Conservation (phyloP, 495 filamentous ascomycete species). For the Cercophora scortea region DNA sequence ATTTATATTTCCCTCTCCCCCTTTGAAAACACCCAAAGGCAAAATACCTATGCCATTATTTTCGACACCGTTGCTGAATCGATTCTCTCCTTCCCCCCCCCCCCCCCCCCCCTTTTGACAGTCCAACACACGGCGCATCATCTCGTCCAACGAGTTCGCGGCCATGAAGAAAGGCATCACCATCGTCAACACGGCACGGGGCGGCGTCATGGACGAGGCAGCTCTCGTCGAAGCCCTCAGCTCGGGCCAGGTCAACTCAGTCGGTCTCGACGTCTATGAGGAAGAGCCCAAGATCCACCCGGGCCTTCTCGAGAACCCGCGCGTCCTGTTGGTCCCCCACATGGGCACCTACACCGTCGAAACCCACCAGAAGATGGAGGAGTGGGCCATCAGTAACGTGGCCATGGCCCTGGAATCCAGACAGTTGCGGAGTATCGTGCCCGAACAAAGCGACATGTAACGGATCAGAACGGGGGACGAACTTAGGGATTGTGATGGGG, state of each 20-base stretch:
- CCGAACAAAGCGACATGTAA: slow-evolving; percentile 50
- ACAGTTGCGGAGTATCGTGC: slow-evolving; percentile 58
- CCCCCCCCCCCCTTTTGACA: slow-evolving; percentile 19
- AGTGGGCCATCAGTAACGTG: slow-evolving; percentile 63
- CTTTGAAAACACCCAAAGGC: no score
- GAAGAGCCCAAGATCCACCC: slow-evolving; percentile 66
- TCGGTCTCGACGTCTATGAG: slow-evolving; percentile 78
- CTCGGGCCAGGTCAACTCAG: slow-evolving; percentile 56
- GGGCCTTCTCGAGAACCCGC: slow-evolving; percentile 59
- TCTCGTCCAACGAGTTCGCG: slow-evolving; percentile 52
- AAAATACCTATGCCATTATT: neutral
- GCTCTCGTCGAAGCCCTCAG: slow-evolving; percentile 65
- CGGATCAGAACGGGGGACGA: no score
- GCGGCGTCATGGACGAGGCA: slow-evolving; percentile 62
- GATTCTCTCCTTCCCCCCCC: no score
- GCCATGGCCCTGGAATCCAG: slow-evolving; percentile 55
- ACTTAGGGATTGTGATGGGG: no score
- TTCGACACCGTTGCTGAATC: neutral
- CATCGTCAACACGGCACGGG: slow-evolving; percentile 65
- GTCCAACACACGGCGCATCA: slow-evolving; percentile 60
- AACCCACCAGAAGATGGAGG: slow-evolving; percentile 72
- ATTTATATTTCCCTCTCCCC: neutral
- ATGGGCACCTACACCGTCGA: slow-evolving; percentile 61
- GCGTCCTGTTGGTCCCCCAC: slow-evolving; percentile 70
- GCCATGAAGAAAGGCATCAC: slow-evolving; percentile 66